Base-by-base conservation (phyloP, 2,329 filamentous ascomycete species). In the Allantophomopsis cytisporea region DNA sequence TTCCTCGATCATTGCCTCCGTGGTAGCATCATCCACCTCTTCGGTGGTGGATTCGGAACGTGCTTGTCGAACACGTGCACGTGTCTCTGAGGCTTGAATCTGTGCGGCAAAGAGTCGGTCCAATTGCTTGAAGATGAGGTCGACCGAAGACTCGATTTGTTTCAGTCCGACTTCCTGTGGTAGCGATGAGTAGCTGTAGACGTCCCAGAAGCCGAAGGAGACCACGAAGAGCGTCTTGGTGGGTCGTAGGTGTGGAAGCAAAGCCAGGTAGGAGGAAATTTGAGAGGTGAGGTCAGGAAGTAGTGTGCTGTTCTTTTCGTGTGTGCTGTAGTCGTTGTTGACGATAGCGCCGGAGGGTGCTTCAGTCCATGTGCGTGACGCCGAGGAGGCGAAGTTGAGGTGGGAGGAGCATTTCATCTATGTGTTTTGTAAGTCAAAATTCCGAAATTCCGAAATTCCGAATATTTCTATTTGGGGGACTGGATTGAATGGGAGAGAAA, bases 151-250 rank as follows among this genome's bases (percentile, higher is more conserved):
- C 11, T 53, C 45, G 3, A 44, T 47, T 10, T 41, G 38, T 12
- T 43, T 46, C 14, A 47, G 31, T 3, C 40, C 48, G 4, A 45
- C 23, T 0, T 32, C 7, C 12, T 44, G 45, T 14, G 51, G 45
- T 0, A 55, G 42, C 6, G 38, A 28, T 1, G 54, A 46, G 23
- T 50, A 52, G 16, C 52, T 42, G 28, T 54, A 54, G 14, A 56
- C 44, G 32, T 57, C 54, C 54, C 54, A 57, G 15, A 54, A 49
- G n/a, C 54, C 54, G 14, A 54, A 47, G 7, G 52, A 54, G 2
- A 57, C 7, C 12, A 54, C 38, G 33, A 55, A 56, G 11, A 55
- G 42, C 2, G 47, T 56, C 32, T 50, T 38, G 2, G 47, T 39
- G 18, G 37, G 37, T 1, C 21, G 17, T 8, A 16, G 38, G 4